These are phyloP conservation scores for Polyplosphaeria fusca DNA, from an alignment of 495 filamentous ascomycete genomes.

Conservation along the genomic window DNA sequence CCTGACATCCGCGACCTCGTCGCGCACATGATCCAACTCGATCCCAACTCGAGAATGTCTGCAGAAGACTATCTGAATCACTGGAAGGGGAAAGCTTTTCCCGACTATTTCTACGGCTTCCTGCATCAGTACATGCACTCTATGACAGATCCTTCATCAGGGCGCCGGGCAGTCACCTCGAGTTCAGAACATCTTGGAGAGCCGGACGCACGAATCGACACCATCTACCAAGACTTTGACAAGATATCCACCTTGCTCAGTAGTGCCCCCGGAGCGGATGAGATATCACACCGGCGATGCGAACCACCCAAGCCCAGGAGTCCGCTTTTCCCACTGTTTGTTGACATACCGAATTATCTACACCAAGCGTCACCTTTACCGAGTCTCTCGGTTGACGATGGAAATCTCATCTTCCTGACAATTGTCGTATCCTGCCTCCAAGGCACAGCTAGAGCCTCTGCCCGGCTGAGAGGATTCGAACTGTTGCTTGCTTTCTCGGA, in stretches of 20 bases:
- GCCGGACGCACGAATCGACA: slow-evolving; percentile 88
- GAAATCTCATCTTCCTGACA: slow-evolving; percentile 86
- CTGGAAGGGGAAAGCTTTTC: slow-evolving; percentile 88
- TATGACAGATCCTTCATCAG: slow-evolving; percentile 89
- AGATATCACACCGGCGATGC: no score
- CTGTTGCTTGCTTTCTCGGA: slow-evolving; percentile 90
- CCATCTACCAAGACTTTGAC: slow-evolving; percentile 91
- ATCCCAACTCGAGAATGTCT: slow-evolving; percentile 86
- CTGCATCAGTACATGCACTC: slow-evolving; percentile 95
- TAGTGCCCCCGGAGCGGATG: slow-evolving; percentile 10
- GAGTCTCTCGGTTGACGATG: slow-evolving; percentile 65
- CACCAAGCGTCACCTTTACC: slow-evolving; percentile 51
- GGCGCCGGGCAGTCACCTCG: slow-evolving; percentile 60
- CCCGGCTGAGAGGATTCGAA: slow-evolving; percentile 87
- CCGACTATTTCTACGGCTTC: slow-evolving; percentile 94
- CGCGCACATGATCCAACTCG: slow-evolving; percentile 89
- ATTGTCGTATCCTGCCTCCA: slow-evolving; percentile 83
- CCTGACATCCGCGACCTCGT: slow-evolving; percentile 82
- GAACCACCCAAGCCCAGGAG: slow-evolving; percentile 27
- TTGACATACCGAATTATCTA: slow-evolving; percentile 84
- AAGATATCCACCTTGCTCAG: slow-evolving; percentile 88
- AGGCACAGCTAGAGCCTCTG: slow-evolving; percentile 81
- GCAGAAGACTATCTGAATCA: slow-evolving; percentile 93
- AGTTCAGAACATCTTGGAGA: slow-evolving; percentile 68
- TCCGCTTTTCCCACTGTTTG: slow-evolving; percentile 66